A percentile compares a stretch with the other conserved stretches of the same genome.
These are phyloP conservation scores for Malus hybrid DNA, from an alignment of 331 rosid species.

Conservation along the genomic window DNA sequence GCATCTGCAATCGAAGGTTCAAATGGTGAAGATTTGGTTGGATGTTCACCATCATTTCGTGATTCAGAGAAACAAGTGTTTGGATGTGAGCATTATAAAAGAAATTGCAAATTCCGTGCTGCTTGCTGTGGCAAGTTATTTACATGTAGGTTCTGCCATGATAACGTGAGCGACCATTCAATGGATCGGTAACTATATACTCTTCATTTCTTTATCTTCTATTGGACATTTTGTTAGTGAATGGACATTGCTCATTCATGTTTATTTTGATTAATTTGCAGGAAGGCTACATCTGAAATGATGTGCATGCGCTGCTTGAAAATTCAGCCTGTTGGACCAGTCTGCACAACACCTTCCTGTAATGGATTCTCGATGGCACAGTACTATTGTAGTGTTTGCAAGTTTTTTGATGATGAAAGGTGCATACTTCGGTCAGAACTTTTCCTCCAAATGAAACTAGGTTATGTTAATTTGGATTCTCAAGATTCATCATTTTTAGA, in stretches of 20 bases:
- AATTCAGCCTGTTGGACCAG: constrained; percentile 41
- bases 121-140: constrained; percentile 43
- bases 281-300: constrained; percentile 49
- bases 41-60: constrained; percentile 31
- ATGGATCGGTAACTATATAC: constrained; percentile 36
- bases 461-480: not conserved
- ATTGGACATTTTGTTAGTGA: not conserved
- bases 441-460: not conserved
- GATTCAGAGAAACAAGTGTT: constrained; percentile 32
- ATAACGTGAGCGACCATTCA: constrained; percentile 41
- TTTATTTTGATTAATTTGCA: constrained; percentile 10
- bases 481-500: not conserved
- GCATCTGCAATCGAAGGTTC: constrained; percentile 16
- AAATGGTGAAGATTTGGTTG: constrained; percentile 20
- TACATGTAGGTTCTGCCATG: constrained; percentile 46
- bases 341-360: constrained; percentile 44
- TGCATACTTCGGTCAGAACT: not conserved
- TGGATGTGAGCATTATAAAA: constrained; percentile 47
- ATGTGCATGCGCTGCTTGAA: constrained; percentile 52
- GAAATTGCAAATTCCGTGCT: constrained; percentile 47
- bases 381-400: constrained; percentile 45
- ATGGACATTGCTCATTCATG: not conserved
- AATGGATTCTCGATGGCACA: constrained; percentile 38
- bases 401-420: constrained; percentile 59
- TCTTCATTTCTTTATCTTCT: not conserved